Evolutionary conservation across 768 basidiomycete species (phyloP).

Genomic region (Dioszegia hungarica): DNA sequence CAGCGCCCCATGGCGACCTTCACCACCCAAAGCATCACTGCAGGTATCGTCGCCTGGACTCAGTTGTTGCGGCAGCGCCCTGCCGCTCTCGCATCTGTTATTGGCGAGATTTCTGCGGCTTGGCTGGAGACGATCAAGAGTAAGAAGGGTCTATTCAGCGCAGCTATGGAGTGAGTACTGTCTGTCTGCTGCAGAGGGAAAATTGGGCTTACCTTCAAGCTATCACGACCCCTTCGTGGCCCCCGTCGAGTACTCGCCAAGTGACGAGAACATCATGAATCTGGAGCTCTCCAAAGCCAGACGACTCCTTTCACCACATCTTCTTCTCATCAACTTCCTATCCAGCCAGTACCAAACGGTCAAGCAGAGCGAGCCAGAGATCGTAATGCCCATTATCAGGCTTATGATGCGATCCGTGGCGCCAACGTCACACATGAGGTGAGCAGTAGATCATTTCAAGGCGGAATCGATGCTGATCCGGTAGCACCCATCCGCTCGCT

Average conservation of each 20-base stretch:
- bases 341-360: conserved; percentile 91
- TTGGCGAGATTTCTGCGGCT: conserved; percentile 77
- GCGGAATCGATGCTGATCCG: not conserved
- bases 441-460: conserved; percentile 10
- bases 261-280: conserved; percentile 77
- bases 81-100: conserved; percentile 71
- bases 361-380: conserved; percentile 73
- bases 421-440: conserved; percentile 73
- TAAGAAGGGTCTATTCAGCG: conserved; percentile 77
- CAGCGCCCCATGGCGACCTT: conserved; percentile 81
- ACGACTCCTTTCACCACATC: conserved; percentile 74
- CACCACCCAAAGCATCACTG: conserved; percentile 75
- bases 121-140: conserved; percentile 79
- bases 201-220: conserved; percentile 54
- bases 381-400: conserved; percentile 79
- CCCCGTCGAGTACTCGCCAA: conserved; percentile 81
- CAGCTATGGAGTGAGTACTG: conserved; percentile 65
- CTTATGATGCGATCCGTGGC: conserved; percentile 75
- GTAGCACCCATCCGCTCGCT: conserved; percentile 83
- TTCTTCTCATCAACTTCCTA: conserved; percentile 76
- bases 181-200: too few species aligned
- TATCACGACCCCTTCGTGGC: conserved; percentile 82
- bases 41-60: conserved; percentile 91
- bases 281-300: conserved; percentile 65
- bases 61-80: conserved; percentile 89